These are phyloP conservation scores for Mortierella sp. DNA, from an alignment of 371 early-diverging fungal species.

Conservation along the genomic window DNA sequence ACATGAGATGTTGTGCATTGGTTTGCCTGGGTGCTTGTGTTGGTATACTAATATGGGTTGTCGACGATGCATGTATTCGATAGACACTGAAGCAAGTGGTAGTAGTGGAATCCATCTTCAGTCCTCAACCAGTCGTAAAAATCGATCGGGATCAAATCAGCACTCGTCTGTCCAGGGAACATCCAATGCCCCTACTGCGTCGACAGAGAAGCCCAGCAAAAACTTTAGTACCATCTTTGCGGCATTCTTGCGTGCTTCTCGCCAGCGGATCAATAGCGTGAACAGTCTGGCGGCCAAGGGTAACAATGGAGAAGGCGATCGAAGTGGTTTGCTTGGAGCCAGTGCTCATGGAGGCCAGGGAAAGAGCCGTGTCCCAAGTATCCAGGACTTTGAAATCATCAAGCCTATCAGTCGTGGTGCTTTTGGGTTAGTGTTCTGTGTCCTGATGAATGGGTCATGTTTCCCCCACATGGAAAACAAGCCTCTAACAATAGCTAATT, in stretches of 20 bases:
- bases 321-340: constrained; percentile 27
- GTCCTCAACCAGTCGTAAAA: too few relatives aligned
- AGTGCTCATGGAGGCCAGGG: constrained; percentile 15
- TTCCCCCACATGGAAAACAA: too few relatives aligned
- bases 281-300: constrained; percentile 40
- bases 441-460: too few relatives aligned
- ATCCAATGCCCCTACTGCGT: constrained; percentile 10
- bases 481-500: neutral
- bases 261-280: constrained; percentile 45
- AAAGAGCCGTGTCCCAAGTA: constrained; percentile 72
- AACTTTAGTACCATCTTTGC: constrained; percentile 53
- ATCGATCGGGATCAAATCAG: constrained; percentile 16
- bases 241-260: constrained; percentile 41
- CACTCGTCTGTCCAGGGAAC: constrained; percentile 21
- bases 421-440: constrained; percentile 67
- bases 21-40: neutral
- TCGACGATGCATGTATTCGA: too few relatives aligned
- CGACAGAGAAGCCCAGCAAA: constrained; percentile 46
- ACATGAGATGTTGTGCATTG: neutral
- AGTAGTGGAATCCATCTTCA: constrained; percentile 8
- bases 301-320: constrained; percentile 12
- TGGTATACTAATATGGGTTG: too few relatives aligned
- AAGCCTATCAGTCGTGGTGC: constrained; percentile 92
- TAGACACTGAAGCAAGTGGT: neutral
- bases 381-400: constrained; percentile 85